Evolutionary conservation across 306 rosid genomes (phyloP).

Genomic region (Quercus rubra): DNA sequence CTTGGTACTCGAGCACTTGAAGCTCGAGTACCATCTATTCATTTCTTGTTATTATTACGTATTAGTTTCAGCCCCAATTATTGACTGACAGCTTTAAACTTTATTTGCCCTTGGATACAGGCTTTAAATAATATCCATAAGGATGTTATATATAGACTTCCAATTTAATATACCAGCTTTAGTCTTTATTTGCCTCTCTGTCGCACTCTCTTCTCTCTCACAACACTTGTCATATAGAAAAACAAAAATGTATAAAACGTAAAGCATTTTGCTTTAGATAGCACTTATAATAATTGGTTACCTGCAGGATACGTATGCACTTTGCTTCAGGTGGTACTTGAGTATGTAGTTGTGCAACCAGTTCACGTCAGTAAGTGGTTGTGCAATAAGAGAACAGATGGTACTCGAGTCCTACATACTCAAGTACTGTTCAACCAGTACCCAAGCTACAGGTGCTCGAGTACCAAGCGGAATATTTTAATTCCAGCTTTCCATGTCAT

Average conservation of each 20-base stretch:
- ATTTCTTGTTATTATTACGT: neutral
- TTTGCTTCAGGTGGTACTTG: conserved; percentile 29
- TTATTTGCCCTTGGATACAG: conserved; percentile 20
- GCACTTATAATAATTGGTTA: neutral
- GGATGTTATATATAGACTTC: neutral
- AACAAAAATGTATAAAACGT: neutral
- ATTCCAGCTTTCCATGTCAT: too few species aligned
- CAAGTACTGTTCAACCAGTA: too few species aligned
- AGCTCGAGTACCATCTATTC: too few species aligned
- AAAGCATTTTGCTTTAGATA: neutral
- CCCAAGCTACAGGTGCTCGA: too few species aligned
- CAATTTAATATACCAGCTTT: conserved; percentile 6
- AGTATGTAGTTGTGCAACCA: too few species aligned
- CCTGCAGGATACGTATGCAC: conserved; percentile 91
- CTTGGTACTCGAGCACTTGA: too few species aligned
- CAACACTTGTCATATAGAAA: too few species aligned
- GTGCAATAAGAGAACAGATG: too few species aligned
- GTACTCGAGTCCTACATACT: too few species aligned
- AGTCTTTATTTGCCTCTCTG: neutral
- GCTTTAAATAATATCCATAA: conserved; percentile 9
- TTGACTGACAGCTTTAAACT: conserved; percentile 25
- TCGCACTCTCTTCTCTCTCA: neutral
- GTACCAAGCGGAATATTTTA: too few species aligned
- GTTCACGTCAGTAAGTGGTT: too few species aligned
- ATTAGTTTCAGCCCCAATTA: conserved; percentile 26